These are phyloP conservation scores for Lasiosphaeria hispida DNA, from an alignment of 495 filamentous ascomycete species.

Conservation along the genomic window DNA sequence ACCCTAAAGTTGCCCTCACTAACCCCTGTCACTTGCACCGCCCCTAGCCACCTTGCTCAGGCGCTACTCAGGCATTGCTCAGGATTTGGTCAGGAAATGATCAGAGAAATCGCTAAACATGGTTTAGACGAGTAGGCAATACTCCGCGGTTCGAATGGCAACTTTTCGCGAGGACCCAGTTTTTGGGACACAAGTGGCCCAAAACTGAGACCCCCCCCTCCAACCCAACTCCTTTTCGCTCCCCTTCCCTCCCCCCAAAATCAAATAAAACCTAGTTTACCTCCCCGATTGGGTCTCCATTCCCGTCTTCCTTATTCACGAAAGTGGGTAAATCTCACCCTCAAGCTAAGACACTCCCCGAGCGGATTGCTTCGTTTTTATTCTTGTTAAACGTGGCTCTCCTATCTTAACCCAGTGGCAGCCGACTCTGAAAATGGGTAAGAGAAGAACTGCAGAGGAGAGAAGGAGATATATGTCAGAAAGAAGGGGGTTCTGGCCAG, in stretches of 20 bases:
- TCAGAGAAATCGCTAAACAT: constrained; percentile 4
- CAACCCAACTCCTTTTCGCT: background rate
- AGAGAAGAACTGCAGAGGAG: no score
- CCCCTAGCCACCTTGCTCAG: constrained; percentile 4
- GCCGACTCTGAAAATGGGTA: no score
- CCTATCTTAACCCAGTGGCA: no score
- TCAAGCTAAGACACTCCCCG: no score
- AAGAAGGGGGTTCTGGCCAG: no score
- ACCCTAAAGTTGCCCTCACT: constrained; percentile 3
- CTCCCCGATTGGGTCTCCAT: constrained; percentile 2
- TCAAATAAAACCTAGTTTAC: constrained; percentile 6
- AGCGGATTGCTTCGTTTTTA: no score
- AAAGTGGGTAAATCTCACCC: background rate
- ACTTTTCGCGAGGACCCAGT: constrained; percentile 5
- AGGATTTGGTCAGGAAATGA: constrained; percentile 2
- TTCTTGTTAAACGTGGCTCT: no score
- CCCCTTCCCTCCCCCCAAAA: constrained; percentile 4
- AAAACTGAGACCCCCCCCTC: constrained; percentile 1
- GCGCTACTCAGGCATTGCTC: constrained; percentile 2
- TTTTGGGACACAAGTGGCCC: constrained; percentile 3
- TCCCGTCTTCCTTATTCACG: constrained; percentile 5
- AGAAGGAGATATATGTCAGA: no score
- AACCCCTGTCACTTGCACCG: constrained; percentile 1
- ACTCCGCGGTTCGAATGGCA: constrained; percentile 4
- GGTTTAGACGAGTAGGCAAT: constrained; percentile 5